Evolutionary conservation across 352 stramenopile genomes (phyloP), one percentile per base, ranked within the genome.

Genomic region (Pythium phragmiticola): DNA sequence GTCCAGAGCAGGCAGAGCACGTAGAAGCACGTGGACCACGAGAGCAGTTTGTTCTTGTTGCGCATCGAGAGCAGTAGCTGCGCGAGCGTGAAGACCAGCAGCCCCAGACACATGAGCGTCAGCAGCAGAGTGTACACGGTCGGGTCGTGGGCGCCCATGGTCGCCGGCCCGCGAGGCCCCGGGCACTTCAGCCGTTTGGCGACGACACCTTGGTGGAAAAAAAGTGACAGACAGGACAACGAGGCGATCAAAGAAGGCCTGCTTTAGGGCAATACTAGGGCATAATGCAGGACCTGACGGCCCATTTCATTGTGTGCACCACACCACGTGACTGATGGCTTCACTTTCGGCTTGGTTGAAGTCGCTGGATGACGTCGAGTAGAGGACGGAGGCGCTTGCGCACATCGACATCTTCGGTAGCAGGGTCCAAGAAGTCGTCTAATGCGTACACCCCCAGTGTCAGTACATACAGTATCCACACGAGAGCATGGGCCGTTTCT

Each of bases 21-120:
- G 65, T 94, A 78, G 68, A 94, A 94, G 58, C 83, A 82, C 49
- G 86, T 92, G 55, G 83, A 88, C 86, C 86, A 94, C 36, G 84
- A 84, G 45, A 94, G 69, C 48, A 90, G 62, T 65, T 94, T 94
- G 78, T 92, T 90, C 69, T 88, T 89, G 63, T 90, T 90, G 55
- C 74, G 80, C 66, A 92, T 53, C 26, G 82, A 79, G 56, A 77
- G 68, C 53, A 87, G 58, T 28, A 94, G 78, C 51, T 81, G 81
- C 65, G 72, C 80, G 64, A 92, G 58, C 47, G 90, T 68, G 68
- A 92, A 94, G 26, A 90, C 66, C 30, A 90, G 76, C 67, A 94
- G 72, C 34, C 77, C 57, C 17, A 92, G 57, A 55, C 85, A 94
- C 82, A 92, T 92, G 60, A 62, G 69, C 9, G 82, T 90, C 19